Conservation (phyloP, 108 stramenopile species). For the Pseudonitzschia multiseries region DNA sequence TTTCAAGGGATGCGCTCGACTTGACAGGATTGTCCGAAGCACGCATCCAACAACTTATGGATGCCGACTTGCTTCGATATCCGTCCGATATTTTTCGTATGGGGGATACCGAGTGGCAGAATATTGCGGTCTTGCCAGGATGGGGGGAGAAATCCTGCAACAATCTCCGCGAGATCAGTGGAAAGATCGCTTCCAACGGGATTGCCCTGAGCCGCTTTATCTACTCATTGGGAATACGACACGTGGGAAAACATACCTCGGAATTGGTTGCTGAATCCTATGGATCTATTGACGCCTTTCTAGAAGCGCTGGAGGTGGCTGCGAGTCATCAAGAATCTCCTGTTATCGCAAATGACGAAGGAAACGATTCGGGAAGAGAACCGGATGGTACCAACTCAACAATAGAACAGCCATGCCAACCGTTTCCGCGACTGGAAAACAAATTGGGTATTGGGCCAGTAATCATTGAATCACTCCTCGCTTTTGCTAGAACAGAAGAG, state of each 20-base stretch:
- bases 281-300: constrained; percentile 53
- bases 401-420: constrained; percentile 3
- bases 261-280: constrained; percentile 62
- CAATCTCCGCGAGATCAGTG: constrained; percentile 50
- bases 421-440: constrained; percentile 29
- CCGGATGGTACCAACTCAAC: neutral
- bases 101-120: constrained; percentile 30
- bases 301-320: constrained; percentile 53
- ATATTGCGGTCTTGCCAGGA: constrained; percentile 54
- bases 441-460: constrained; percentile 70
- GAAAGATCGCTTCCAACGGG: constrained; percentile 46
- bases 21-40: constrained; percentile 76
- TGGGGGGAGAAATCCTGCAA: constrained; percentile 76
- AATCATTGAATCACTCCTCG: constrained; percentile 48
- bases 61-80: constrained; percentile 47
- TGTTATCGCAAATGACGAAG: neutral
- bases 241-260: constrained; percentile 70
- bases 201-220: constrained; percentile 68
- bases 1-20: constrained; percentile 76
- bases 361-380: constrained; percentile 1
- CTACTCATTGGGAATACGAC: constrained; percentile 73
- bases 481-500: constrained; percentile 54
- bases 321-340: constrained; percentile 12
- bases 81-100: constrained; percentile 70
- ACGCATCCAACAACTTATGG: constrained; percentile 58